Evolutionary conservation across 306 rosid genomes (phyloP).

Genomic region (Prunus mongolica): DNA sequence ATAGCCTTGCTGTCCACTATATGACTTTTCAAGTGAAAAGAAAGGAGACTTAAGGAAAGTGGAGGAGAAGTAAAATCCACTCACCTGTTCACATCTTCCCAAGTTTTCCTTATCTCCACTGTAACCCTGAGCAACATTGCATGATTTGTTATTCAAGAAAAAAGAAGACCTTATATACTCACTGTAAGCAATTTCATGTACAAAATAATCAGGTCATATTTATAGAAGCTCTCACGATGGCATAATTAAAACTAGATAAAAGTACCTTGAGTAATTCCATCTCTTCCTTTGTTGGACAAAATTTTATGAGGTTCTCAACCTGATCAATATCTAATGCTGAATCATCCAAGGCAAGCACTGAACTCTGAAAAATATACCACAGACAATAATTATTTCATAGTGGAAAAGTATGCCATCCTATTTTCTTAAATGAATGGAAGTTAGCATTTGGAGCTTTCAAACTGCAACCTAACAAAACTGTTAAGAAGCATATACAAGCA

Average conservation of each 20-base stretch:
- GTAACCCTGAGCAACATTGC: conserved; percentile 56
- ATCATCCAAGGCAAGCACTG: conserved; percentile 82
- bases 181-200: neutral
- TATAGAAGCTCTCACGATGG: neutral
- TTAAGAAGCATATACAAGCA: conserved; percentile 13
- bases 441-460: neutral
- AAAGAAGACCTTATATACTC: neutral
- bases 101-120: conserved; percentile 75
- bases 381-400: neutral
- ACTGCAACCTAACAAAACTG: conserved; percentile 7
- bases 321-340: conserved; percentile 74
- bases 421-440: neutral
- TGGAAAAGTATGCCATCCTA: neutral
- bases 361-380: conserved; percentile 39
- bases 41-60: neutral
- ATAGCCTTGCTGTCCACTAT: conserved; percentile 8
- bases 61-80: conserved; percentile 13
- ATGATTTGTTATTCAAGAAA: conserved; percentile 25
- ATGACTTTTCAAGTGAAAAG: neutral
- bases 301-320: conserved; percentile 94
- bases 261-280: conserved; percentile 80
- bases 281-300: conserved; percentile 95
- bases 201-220: conserved; percentile 5
- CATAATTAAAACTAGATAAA: conserved; percentile 16
- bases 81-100: conserved; percentile 93